phyloP scores from a whole-genome alignment of 164 flowering plant species.

The Chloranthus sessilifolius region DNA sequence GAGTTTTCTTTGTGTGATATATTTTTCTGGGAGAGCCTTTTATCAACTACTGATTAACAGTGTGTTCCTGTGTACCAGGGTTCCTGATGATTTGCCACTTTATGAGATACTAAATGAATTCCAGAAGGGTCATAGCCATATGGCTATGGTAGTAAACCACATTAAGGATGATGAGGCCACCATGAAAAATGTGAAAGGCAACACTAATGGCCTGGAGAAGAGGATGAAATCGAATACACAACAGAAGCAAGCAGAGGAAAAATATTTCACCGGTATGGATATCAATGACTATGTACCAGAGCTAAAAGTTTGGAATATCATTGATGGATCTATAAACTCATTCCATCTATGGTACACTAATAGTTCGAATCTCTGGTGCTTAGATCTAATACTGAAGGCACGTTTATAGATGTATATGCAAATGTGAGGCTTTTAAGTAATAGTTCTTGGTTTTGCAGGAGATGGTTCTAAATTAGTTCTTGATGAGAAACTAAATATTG shows the following conservation, averaged over 20 bases:
- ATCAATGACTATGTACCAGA: neutral
- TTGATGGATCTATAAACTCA: neutral
- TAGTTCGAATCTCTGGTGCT: neutral
- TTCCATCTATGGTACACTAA: neutral
- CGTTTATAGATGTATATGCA: neutral
- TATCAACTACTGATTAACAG: neutral
- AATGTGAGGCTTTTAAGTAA: neutral
- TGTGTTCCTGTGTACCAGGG: conserved; percentile 28
- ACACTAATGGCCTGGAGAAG: neutral
- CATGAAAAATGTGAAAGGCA: conserved; percentile 10
- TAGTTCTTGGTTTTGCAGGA: conserved; percentile 5
- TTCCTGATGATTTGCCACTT: conserved; percentile 39
- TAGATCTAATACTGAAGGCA: neutral
- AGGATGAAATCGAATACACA: neutral
- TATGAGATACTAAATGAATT: conserved; percentile 62
- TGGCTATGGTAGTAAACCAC: conserved; percentile 55
- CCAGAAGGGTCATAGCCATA: conserved; percentile 69
- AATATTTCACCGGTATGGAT: conserved; percentile 7
- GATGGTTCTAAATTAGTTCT: conserved; percentile 1
- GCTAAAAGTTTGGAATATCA: neutral
- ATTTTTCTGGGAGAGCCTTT: too few relatives aligned
- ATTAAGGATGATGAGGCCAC: conserved; percentile 13
- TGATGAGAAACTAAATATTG: conserved; percentile 6
- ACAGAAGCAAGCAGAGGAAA: conserved; percentile 5
- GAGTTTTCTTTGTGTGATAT: too few relatives aligned